Evolutionary conservation across 768 basidiomycete genomes (phyloP).

Genomic region (Lanmaoa pseudosensibilis): DNA sequence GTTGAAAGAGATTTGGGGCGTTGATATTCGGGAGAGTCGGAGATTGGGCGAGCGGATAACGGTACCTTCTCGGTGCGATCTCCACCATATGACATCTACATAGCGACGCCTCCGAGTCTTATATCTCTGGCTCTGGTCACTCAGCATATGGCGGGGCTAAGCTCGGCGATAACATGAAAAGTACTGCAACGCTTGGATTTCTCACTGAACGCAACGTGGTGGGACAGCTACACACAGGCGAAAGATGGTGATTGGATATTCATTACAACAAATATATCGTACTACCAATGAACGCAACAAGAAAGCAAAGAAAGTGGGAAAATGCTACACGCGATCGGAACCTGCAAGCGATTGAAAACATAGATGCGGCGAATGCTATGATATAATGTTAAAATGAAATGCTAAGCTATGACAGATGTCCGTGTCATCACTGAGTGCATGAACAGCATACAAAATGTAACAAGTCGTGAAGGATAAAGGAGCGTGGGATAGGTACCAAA

Average conservation of each 20-base stretch:
- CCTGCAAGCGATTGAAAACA: slow-evolving; percentile 24
- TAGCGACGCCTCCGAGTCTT: neutral
- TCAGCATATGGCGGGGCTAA: neutral
- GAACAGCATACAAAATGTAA: slow-evolving; percentile 24
- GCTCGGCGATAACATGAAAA: slow-evolving; percentile 6
- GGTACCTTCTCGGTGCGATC: neutral
- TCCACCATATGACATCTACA: neutral
- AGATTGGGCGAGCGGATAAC: slow-evolving; percentile 3
- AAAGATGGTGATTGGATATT: slow-evolving; percentile 2
- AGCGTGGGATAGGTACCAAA: slow-evolving; percentile 19
- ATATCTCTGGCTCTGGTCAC: neutral
- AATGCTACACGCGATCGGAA: slow-evolving; percentile 33
- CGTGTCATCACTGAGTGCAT: slow-evolving; percentile 31
- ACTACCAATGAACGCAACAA: slow-evolving; percentile 19
- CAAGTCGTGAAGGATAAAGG: slow-evolving; percentile 24
- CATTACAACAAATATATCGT: slow-evolving; percentile 35
- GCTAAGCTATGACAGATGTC: slow-evolving; percentile 33
- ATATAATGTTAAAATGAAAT: slow-evolving; percentile 35
- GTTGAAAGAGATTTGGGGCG: neutral
- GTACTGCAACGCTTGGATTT: neutral
- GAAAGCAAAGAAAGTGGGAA: slow-evolving; percentile 25
- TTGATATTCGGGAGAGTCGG: neutral
- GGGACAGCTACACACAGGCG: neutral
- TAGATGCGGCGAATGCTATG: slow-evolving; percentile 31
- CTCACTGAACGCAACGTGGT: neutral